Base-by-base conservation (phyloP, 2,329 filamentous ascomycete genomes). In the Botryotinia narcissicola region DNA sequence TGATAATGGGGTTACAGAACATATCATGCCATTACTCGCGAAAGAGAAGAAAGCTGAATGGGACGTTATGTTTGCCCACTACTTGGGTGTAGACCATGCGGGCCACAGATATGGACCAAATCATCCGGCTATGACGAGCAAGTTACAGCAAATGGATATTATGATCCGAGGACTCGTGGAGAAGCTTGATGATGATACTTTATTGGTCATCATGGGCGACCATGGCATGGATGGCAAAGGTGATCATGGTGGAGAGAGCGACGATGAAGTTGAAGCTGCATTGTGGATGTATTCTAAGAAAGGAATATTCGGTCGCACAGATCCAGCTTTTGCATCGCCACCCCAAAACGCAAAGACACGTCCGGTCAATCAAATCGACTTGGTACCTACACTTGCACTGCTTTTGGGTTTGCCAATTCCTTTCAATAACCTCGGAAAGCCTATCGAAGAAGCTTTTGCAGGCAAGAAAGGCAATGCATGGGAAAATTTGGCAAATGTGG, bases 271-370 rank as follows among this genome's bases (percentile, higher is more conserved):
- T 10, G 91, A 99, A 82, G 94, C 96, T 73, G 94, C 96, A 3
- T 83, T 99, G 64, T 99, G 96, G 95, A 97, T 99, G 94, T 99
- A 98, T 82, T 97, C 96, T 1, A 97, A 95, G 82, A 91, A 89
- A 78, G 90, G 90, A 0, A 82, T 93, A 16, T 99, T 99, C 82
- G 96, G 96, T 25, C 90, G 94, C 57, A 92, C 89, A 2, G 86
- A 88, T 67, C 84, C 88, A 4, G 87, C 89, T 9, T 87, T 86
- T 76, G 81, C 83, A 22, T 84, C 85, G 32, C 91, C 90, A 29
- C 90, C 89, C 10, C 82, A 84, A n/a, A 93, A 88, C 35, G 94
- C 95, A 59, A 97, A 96, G 81, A 88, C 91, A 35, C 87, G 93
- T 16, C 90, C 93, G 0, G 88, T 90, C 59, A 89, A 90, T 74